These are phyloP conservation scores for Fusarium virguliforme DNA, from an alignment of 2,329 filamentous ascomycete species.

Conservation along the genomic window DNA sequence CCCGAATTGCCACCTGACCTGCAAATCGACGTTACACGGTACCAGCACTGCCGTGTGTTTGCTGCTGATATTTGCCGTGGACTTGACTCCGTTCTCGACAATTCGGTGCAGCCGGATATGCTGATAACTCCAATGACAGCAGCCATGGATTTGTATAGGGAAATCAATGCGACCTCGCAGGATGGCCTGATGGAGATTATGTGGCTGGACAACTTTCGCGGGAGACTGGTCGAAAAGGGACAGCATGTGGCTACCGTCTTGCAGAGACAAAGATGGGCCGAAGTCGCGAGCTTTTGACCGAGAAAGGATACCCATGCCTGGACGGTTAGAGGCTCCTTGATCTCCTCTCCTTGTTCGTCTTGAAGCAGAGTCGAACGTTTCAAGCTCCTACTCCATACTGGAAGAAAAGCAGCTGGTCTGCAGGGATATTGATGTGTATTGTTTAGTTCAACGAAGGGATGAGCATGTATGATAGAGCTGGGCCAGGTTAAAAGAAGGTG, in stretches of 20 bases:
- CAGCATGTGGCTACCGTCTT: slow-evolving; percentile 60
- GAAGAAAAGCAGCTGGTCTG: slow-evolving; percentile 13
- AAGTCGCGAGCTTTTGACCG: slow-evolving; percentile 52
- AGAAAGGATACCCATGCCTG: not conserved
- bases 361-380: slow-evolving; percentile 3
- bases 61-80: slow-evolving; percentile 68
- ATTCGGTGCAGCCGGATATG: slow-evolving; percentile 64
- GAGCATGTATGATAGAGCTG: not conserved
- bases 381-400: not conserved
- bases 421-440: not conserved
- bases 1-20: slow-evolving; percentile 58
- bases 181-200: slow-evolving; percentile 63
- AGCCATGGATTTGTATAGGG: slow-evolving; percentile 61
- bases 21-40: slow-evolving; percentile 61
- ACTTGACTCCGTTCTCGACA: slow-evolving; percentile 64
- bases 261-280: slow-evolving; percentile 60
- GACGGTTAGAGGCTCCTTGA: not conserved
- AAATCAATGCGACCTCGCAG: slow-evolving; percentile 57
- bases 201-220: slow-evolving; percentile 65
- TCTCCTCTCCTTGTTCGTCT: not conserved
- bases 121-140: slow-evolving; percentile 62
- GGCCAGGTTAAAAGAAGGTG: not conserved
- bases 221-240: slow-evolving; percentile 59
- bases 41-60: slow-evolving; percentile 62
- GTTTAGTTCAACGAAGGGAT: not conserved